Evolutionary conservation across 768 basidiomycete genomes (phyloP).

Genomic region (Tricholoma saponaceum): DNA sequence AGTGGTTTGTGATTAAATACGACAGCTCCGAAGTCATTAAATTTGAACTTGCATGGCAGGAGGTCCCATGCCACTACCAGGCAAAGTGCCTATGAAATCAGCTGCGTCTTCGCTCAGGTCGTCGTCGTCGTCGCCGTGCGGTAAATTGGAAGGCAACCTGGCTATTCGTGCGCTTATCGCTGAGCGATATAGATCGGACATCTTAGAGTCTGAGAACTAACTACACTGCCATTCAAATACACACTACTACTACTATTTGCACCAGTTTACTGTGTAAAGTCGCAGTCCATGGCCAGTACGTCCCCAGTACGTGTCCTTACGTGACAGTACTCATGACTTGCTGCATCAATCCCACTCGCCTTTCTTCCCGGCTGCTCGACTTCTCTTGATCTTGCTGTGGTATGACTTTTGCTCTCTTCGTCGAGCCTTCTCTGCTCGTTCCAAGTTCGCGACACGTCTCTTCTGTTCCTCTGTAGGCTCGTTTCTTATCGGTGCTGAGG

Average conservation of each 20-base stretch:
- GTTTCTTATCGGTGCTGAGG: constrained; percentile 43
- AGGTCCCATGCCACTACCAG: constrained; percentile 55
- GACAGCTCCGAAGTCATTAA: constrained; percentile 8
- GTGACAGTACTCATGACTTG: no score
- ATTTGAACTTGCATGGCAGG: constrained; percentile 53
- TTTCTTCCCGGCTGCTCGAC: constrained; percentile 12
- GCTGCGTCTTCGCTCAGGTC: constrained; percentile 53
- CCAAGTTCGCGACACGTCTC: constrained; percentile 44
- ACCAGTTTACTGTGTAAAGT: background rate
- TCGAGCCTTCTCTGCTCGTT: constrained; percentile 42
- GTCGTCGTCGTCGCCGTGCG: constrained; percentile 32
- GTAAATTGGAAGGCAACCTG: constrained; percentile 67
- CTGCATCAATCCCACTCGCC: constrained; percentile 18
- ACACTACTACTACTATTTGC: background rate
- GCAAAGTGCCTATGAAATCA: constrained; percentile 59
- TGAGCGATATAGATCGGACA: constrained; percentile 75
- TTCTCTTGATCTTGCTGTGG: constrained; percentile 47
- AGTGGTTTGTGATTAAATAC: constrained; percentile 16
- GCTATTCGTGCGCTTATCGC: constrained; percentile 72
- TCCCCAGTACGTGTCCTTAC: no score
- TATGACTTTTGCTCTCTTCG: constrained; percentile 49
- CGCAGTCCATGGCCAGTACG: no score
- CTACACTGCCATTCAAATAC: no score
- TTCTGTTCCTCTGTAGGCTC: constrained; percentile 54
- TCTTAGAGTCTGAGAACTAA: constrained; percentile 25